Evolutionary conservation across 2,329 filamentous ascomycete species (phyloP), one percentile per base, ranked within the genome.

Genomic region (Fusarium musae): DNA sequence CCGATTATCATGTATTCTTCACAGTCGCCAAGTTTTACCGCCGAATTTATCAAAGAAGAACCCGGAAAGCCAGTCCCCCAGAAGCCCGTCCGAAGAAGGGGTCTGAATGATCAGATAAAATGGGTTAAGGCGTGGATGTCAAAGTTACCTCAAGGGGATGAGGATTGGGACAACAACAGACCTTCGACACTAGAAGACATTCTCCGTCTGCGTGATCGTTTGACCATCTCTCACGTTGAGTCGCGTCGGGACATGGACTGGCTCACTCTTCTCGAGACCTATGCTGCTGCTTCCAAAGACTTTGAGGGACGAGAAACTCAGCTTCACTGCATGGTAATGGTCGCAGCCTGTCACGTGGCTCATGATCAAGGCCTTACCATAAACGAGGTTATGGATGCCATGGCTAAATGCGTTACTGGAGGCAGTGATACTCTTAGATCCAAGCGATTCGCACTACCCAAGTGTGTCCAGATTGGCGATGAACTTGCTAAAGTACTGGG

Each of bases 301-400:
- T 77, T 77, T 49, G 75, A 76, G 34, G 75, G 75, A 50, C 60
- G 71, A 40, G 75, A 77, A 52, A 68, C 72, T 34, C 75, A 77
- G 21, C 75, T 76, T 56, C 75, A 77, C 47, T 75, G 70, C 44
- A 77, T 77, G 75, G 69, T 77, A 50, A 77, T 77, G 75, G 75
- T 77, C 21, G 75, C 75, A 17, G 59, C 67, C 23, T 77, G 75
- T 61, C 75, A 77, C 36, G 75, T 77, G 50, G 75, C 75, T 19
- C 72, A 76, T 43, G 73, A 57, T 28, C 69, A 77, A 50, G 75
- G 75, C 12, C 56, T 76, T 30, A 58, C 69, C 19, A 73, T 69
- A 42, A 72, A 76, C 26, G 64, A 68, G 23, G 73, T 76, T 56
- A 72, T 76, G 28, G 59, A 65, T 28, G 69, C 72, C 26, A 77